Evolutionary conservation across 305 asterid genomes (phyloP).

Genomic region (Fraxinus sp.): DNA sequence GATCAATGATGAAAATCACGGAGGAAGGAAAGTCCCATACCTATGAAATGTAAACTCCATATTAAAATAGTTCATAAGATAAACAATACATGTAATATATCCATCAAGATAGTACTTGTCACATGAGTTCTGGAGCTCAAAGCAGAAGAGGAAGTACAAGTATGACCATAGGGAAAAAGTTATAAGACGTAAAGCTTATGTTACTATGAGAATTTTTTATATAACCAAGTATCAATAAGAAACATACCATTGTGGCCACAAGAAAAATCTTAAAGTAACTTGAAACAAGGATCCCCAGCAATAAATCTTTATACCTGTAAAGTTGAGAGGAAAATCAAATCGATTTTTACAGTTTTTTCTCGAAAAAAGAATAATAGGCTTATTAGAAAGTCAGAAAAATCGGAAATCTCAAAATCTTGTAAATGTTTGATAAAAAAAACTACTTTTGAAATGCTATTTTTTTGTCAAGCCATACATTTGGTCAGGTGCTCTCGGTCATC

Average conservation of each 20-base stretch:
- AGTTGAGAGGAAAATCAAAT: constrained; percentile 22
- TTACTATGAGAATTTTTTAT: background rate
- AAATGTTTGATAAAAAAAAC: background rate
- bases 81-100: background rate
- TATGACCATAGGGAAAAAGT: background rate
- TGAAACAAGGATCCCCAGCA: constrained; percentile 58
- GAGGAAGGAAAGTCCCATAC: constrained; percentile 89
- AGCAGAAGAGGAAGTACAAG: constrained; percentile 2
- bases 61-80: constrained; percentile 7
- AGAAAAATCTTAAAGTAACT: constrained; percentile 85
- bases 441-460: background rate
- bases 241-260: constrained; percentile 76
- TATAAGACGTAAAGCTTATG: constrained; percentile 1
- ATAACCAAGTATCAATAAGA: constrained; percentile 6
- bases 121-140: background rate
- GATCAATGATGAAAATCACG: constrained; percentile 59
- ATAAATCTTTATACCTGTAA: constrained; percentile 59
- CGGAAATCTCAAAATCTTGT: background rate
- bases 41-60: constrained; percentile 36
- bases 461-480: constrained; percentile 12
- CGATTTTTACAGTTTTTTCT: constrained; percentile 11
- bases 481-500: background rate
- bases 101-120: background rate
- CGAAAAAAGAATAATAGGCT: constrained; percentile 1
- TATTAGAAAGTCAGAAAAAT: constrained; percentile 4